A percentile compares a stretch with the other conserved stretches of the same genome.
These are phyloP conservation scores for Nemania serpens DNA, from an alignment of 2,329 filamentous ascomycete species.

Conservation along the genomic window DNA sequence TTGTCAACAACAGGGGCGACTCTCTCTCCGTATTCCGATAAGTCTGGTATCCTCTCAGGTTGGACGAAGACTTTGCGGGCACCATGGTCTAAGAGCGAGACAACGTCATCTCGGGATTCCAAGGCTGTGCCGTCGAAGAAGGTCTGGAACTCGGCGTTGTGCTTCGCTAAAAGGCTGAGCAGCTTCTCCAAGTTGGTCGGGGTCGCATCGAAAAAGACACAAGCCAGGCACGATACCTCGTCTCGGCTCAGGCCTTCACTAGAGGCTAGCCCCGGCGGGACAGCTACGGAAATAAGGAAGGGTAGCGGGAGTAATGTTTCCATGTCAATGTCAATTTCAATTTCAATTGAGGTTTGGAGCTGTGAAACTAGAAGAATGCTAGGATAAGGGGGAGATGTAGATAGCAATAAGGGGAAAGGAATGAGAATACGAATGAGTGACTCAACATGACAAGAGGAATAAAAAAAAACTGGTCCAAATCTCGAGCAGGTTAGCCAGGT, in stretches of 20 bases:
- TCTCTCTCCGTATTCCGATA: conserved; percentile 60
- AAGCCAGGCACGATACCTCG: conserved; percentile 63
- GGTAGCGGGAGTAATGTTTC: conserved; percentile 68
- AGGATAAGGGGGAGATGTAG: not conserved
- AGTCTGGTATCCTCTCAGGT: conserved; percentile 66
- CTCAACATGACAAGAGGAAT: not conserved
- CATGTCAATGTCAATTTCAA: conserved; percentile 50
- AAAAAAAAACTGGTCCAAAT: not conserved
- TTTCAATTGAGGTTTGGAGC: no score
- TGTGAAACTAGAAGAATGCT: not conserved
- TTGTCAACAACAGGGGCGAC: conserved; percentile 58
- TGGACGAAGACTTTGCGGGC: conserved; percentile 84
- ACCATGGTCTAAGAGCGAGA: conserved; percentile 82
- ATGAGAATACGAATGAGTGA: conserved; percentile 4
- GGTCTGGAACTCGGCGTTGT: conserved; percentile 60
- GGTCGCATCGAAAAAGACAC: conserved; percentile 60
- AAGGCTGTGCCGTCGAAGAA: conserved; percentile 79
- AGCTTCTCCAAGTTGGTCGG: conserved; percentile 48
- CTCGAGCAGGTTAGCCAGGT: not conserved
- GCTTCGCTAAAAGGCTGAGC: conserved; percentile 52
- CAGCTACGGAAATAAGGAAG: conserved; percentile 63
- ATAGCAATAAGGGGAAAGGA: not conserved
- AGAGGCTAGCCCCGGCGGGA: conserved; percentile 54
- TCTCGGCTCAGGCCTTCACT: conserved; percentile 59
- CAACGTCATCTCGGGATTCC: conserved; percentile 70